Conservation (phyloP, 129 eudicot species). For the Helichrysum umbraculigerum region DNA sequence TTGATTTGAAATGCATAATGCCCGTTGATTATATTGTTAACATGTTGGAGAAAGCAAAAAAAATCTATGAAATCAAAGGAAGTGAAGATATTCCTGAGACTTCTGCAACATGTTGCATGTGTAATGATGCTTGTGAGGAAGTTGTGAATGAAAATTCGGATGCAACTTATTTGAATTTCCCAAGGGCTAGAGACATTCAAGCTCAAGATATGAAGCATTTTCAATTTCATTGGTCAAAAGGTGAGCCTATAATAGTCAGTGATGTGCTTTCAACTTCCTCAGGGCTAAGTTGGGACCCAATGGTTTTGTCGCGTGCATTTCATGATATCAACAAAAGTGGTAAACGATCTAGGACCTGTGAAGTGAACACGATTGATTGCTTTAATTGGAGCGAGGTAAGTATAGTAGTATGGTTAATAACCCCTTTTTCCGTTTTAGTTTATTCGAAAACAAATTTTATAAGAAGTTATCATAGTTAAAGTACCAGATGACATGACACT, state of each 20-base stretch:
- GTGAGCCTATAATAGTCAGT: background rate
- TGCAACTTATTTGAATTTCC: background rate
- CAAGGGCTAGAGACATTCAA: background rate
- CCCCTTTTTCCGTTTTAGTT: background rate
- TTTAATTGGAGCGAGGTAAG: conserved; percentile 5
- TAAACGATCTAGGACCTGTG: background rate
- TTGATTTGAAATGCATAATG: background rate
- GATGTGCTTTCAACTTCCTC: background rate
- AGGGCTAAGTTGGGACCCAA: background rate
- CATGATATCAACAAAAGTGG: background rate
- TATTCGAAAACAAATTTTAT: background rate
- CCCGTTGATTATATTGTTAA: background rate
- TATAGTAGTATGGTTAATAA: background rate
- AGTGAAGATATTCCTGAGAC: background rate
- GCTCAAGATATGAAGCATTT: background rate
- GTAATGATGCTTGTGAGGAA: background rate
- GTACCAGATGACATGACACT: background rate
- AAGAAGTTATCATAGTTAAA: no score
- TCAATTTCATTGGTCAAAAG: background rate
- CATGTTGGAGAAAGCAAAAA: background rate
- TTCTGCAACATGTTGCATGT: background rate
- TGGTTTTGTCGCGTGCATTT: background rate
- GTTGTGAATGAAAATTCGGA: background rate
- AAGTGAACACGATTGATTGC: background rate
- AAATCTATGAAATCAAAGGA: background rate